Conservation (phyloP, 257 asterid genomes). For the Perilla frutescens region DNA sequence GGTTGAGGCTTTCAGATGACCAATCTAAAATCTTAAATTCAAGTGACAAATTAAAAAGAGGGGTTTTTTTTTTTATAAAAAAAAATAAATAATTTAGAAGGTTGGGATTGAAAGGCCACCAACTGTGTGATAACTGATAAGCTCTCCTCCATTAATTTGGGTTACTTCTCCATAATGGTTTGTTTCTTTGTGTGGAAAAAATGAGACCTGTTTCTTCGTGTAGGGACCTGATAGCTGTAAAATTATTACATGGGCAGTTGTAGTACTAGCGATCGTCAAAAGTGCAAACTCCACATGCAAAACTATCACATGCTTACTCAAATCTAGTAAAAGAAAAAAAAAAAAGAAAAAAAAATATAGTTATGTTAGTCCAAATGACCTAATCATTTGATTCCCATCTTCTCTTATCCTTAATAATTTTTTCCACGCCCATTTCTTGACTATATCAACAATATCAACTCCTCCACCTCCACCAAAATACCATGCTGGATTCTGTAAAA, state of each 20-base stretch:
- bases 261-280: not conserved
- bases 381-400: constrained; percentile 17
- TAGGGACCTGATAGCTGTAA: constrained; percentile 26
- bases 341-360: too few species aligned
- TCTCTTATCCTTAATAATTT: constrained; percentile 8
- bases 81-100: not conserved
- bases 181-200: not conserved
- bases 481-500: constrained; percentile 44
- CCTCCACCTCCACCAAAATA: not conserved
- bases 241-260: constrained; percentile 8
- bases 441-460: constrained; percentile 23
- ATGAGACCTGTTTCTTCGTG: not conserved
- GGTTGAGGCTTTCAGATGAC: not conserved
- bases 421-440: constrained; percentile 35
- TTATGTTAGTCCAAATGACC: constrained; percentile 12
- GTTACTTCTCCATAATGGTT: not conserved
- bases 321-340: too few species aligned
- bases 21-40: not conserved
- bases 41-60: not conserved
- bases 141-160: not conserved
- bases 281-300: constrained; percentile 33
- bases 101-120: constrained; percentile 1
- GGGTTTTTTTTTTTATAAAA: too few species aligned
- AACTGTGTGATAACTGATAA: not conserved
- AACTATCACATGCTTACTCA: constrained; percentile 19